Conservation (phyloP, 2,329 filamentous ascomycete species). For the Paraphaeosphaeria minitans region DNA sequence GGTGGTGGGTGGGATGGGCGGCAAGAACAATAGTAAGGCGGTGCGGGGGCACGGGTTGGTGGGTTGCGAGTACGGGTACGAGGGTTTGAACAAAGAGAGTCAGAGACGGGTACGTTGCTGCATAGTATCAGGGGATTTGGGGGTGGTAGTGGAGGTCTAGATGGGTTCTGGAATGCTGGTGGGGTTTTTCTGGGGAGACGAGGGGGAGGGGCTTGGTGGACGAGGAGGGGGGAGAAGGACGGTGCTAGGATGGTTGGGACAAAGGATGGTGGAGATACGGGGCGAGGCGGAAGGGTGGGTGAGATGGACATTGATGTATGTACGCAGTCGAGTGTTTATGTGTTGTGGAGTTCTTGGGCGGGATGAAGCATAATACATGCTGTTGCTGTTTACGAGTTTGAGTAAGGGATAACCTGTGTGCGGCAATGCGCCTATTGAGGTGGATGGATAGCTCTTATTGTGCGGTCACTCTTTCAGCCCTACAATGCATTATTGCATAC, state of each 20-base stretch:
- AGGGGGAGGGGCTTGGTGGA: not conserved
- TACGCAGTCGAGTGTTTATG: too few species aligned
- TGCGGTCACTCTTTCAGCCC: too few species aligned
- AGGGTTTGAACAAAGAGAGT: not conserved
- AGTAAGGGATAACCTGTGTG: too few species aligned
- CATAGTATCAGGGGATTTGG: not conserved
- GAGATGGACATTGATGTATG: too few species aligned
- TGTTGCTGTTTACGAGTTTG: too few species aligned
- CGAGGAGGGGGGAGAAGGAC: not conserved
- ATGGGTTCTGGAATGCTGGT: not conserved
- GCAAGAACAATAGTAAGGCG: not conserved
- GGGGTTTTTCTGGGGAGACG: too few species aligned
- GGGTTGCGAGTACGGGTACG: not conserved
- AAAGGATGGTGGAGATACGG: not conserved
- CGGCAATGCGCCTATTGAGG: too few species aligned
- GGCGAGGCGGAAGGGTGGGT: too few species aligned
- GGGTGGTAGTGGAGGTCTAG: not conserved
- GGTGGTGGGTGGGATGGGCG: not conserved
- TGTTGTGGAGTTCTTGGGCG: too few species aligned
- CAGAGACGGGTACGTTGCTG: not conserved
- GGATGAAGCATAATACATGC: too few species aligned
- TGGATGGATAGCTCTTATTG: too few species aligned
- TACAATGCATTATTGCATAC: too few species aligned
- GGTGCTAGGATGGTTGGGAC: not conserved
- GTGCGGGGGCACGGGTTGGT: not conserved